Conservation (phyloP, 306 rosid species). For the Cotoneaster glaucophyllus region DNA sequence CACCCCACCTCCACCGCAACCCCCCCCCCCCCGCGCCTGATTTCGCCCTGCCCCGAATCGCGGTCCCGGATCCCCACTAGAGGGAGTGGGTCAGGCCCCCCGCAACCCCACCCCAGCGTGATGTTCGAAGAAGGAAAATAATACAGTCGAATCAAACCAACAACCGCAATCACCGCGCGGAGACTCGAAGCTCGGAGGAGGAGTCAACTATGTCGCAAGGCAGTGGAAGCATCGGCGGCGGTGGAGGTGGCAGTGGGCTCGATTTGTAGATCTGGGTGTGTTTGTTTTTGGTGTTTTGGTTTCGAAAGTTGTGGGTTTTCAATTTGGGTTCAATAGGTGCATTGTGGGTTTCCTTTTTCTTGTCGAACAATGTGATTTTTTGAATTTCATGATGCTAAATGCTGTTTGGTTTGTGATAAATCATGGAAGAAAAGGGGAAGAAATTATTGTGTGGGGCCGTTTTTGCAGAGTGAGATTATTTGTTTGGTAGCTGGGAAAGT, state of each 20-base stretch:
- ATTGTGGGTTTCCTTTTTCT: background rate
- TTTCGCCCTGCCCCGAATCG: too few species aligned
- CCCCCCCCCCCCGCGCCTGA: too few species aligned
- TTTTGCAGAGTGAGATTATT: background rate
- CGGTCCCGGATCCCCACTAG: too few species aligned
- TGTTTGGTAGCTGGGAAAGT: background rate
- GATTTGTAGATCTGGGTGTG: too few species aligned
- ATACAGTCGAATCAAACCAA: background rate
- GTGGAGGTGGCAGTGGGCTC: too few species aligned
- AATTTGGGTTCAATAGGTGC: background rate
- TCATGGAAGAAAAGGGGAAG: background rate
- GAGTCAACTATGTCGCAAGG: conserved; percentile 31
- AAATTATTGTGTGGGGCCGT: background rate
- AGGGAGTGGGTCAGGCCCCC: too few species aligned
- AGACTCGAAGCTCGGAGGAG: background rate
- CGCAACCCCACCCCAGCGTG: too few species aligned
- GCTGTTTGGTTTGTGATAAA: conserved; percentile 2
- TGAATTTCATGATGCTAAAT: background rate
- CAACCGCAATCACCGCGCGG: background rate
- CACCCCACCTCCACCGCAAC: too few species aligned
- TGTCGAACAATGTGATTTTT: background rate
- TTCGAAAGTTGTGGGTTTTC: background rate
- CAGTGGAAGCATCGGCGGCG: conserved; percentile 11
- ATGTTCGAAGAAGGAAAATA: background rate
- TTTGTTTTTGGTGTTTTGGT: too few species aligned